Evolutionary conservation across 1,284 basidiomycete genomes (phyloP).

Genomic region (Polyporus tsugae): DNA sequence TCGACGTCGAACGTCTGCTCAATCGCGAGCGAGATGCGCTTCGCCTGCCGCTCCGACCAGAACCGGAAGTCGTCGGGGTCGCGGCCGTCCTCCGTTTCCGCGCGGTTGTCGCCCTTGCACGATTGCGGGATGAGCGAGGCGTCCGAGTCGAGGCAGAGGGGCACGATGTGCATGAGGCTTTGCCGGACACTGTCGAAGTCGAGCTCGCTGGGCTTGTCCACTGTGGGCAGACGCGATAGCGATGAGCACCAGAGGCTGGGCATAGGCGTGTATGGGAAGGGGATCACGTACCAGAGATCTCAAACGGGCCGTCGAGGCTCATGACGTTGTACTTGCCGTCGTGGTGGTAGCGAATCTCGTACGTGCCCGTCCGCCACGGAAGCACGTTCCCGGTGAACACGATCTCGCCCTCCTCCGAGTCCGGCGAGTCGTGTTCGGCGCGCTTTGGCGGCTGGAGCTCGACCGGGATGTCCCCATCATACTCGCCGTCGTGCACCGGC

Average conservation of each 20-base stretch:
- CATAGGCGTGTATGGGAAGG: background rate
- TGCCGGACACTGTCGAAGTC: slow-evolving; percentile 72
- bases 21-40: slow-evolving; percentile 83
- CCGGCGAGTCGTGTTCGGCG: slow-evolving; percentile 40
- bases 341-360: slow-evolving; percentile 94
- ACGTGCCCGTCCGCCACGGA: slow-evolving; percentile 88
- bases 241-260: background rate
- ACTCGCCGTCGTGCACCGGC: slow-evolving; percentile 91
- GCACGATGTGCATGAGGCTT: slow-evolving; percentile 80
- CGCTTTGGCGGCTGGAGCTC: slow-evolving; percentile 51
- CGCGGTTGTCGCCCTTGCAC: slow-evolving; percentile 51
- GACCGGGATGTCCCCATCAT: slow-evolving; percentile 86
- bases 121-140: slow-evolving; percentile 83
- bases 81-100: slow-evolving; percentile 47
- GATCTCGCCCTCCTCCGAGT: slow-evolving; percentile 70
- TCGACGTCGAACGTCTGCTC: slow-evolving; percentile 88
- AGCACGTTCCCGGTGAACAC: slow-evolving; percentile 82
- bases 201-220: slow-evolving; percentile 69
- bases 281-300: slow-evolving; percentile 79
- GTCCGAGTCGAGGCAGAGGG: slow-evolving; percentile 88
- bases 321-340: slow-evolving; percentile 98
- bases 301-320: slow-evolving; percentile 82
- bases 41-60: slow-evolving; percentile 91
- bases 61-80: slow-evolving; percentile 95
- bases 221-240: slow-evolving; percentile 48